Base-by-base conservation (phyloP, 306 rosid genomes). In the Ziziphus jujuba region DNA sequence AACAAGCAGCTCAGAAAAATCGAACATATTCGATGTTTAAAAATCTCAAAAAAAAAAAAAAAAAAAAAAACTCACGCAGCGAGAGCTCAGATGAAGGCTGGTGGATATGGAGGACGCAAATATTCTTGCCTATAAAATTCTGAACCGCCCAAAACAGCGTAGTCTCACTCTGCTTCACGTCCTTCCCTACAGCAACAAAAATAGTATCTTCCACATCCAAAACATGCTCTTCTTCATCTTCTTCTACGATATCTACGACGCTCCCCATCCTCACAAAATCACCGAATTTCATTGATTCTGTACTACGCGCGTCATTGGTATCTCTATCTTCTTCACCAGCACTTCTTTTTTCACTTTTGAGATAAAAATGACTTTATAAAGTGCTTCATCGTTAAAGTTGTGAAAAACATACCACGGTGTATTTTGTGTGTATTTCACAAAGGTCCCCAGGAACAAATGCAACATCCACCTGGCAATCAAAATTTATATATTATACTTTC, bases 101-200 rank as follows among this genome's bases (percentile, higher is more conserved):
- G 50, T 84, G 85, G 82, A 89, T 81, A 28, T 92, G 98, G 44
- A 89, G 91, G 61, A 92, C 69, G 62, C 97, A 89, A 2, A 92
- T 82, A 17, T 21, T 71, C 70, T 82, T 92, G 34, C 80, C 81
- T 0, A 80, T n/a, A 63, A 87, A 87, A 61, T 82, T 92, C 13
- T 76, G 71, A 1, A 65, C 31, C 9, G 85, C 77, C 96, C 98
- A 92, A 56, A 76, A 63, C 70, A 92, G 75, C 63, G 82, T 61
- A 43, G 78, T 64, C 38, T 73, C 52, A 64, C 74, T 80, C 78
- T 81, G 82, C 57, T 77, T 69, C 4, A 68, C 69, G 69, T 74
- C 74, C 62, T 63, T 79, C 49, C 96, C 95, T 51, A 92, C 97
- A 4, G 95, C 98, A 63, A 92, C 95, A 48, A 79, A 83, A 58